phyloP scores from a whole-genome alignment of 345 rosid species.

The Mallotus nudiflorus region DNA sequence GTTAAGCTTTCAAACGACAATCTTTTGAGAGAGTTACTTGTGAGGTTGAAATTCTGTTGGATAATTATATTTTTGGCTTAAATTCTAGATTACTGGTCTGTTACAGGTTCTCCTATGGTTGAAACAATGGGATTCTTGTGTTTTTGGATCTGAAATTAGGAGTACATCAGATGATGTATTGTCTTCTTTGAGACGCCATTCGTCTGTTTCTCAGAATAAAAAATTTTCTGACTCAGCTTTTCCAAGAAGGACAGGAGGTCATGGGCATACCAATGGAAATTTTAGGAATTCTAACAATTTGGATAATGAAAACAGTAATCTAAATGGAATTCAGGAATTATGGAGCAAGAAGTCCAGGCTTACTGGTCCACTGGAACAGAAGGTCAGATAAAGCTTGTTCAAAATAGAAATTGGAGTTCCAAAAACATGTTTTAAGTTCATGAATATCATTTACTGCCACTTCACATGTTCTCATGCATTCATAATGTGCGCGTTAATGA shows the following conservation, averaged over 20 bases:
- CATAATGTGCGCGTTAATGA: not conserved
- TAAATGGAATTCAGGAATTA: conserved; percentile 41
- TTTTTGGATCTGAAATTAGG: conserved; percentile 93
- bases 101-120: conserved; percentile 89
- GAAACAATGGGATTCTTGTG: conserved; percentile 98
- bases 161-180: conserved; percentile 86
- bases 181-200: conserved; percentile 82
- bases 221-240: conserved; percentile 47
- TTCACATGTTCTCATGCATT: conserved; percentile 1
- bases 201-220: conserved; percentile 57
- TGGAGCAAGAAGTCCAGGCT: conserved; percentile 56
- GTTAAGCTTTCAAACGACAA: not conserved
- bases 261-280: conserved; percentile 49
- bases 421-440: conserved; percentile 8
- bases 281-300: conserved; percentile 36
- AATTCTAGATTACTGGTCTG: conserved; percentile 8
- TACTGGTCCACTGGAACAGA: conserved; percentile 77
- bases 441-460: not conserved
- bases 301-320: conserved; percentile 36
- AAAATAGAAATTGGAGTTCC: conserved; percentile 9
- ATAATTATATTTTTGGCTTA: conserved; percentile 3
- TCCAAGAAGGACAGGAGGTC: conserved; percentile 47
- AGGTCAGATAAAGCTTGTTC: conserved; percentile 44
- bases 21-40: not conserved
- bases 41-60: conserved; percentile 4